phyloP scores from a whole-genome alignment of 2,329 filamentous ascomycete species.

The Trichophyton equinum region DNA sequence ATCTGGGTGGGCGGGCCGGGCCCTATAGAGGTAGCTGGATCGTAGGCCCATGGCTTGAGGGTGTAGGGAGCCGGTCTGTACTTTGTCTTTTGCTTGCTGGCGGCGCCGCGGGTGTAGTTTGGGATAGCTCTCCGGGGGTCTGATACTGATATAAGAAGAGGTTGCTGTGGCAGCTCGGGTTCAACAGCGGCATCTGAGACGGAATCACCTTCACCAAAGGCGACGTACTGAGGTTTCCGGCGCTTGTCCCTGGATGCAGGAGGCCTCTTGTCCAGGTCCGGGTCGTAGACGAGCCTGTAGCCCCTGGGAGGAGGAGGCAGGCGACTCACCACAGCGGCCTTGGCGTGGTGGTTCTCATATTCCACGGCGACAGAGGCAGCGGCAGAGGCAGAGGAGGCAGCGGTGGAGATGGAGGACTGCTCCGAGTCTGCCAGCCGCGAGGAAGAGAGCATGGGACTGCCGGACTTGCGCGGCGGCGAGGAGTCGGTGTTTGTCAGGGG shows the following conservation, averaged over 20 bases:
- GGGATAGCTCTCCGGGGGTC: conserved; percentile 68
- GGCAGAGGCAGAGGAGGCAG: not conserved
- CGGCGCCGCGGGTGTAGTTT: conserved; percentile 50
- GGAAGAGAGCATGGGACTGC: conserved; percentile 39
- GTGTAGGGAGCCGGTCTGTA: conserved; percentile 64
- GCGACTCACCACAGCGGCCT: conserved; percentile 28
- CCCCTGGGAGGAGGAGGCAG: conserved; percentile 45
- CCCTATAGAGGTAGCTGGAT: conserved; percentile 70
- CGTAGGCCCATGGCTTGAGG: conserved; percentile 68
- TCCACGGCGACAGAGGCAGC: conserved; percentile 1
- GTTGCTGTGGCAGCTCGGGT: conserved; percentile 9
- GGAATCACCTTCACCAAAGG: conserved; percentile 48
- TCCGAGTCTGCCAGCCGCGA: conserved; percentile 19
- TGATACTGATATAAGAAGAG: conserved; percentile 16
- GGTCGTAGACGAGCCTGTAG: conserved; percentile 50
- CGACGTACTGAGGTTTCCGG: conserved; percentile 41
- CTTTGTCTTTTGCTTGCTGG: conserved; percentile 56
- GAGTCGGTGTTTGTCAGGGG: conserved; percentile 56
- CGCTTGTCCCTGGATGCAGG: conserved; percentile 39
- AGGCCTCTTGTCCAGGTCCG: conserved; percentile 46
- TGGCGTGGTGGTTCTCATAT: conserved; percentile 20
- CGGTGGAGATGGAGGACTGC: too few relatives aligned
- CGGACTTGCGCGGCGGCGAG: conserved; percentile 46
- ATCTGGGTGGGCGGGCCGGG: conserved; percentile 82
- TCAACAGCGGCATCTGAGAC: conserved; percentile 40